These are phyloP conservation scores for Aphanomyces stellatus DNA, from an alignment of 352 stramenopile species.

Conservation along the genomic window DNA sequence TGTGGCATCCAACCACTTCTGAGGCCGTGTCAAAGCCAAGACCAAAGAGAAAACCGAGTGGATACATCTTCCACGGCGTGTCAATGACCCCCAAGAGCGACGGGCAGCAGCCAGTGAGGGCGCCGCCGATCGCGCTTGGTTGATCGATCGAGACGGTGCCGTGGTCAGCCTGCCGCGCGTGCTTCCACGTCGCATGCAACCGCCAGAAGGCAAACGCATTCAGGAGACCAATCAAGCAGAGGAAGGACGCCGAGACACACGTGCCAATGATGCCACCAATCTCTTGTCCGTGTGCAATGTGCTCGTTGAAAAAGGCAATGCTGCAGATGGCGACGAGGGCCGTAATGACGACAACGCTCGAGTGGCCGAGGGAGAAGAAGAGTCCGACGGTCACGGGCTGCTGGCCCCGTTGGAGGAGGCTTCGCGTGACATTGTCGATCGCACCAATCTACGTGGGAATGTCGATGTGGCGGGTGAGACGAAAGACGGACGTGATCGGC, in stretches of 20 bases:
- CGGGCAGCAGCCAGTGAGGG: slow-evolving; percentile 16
- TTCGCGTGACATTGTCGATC: slow-evolving; percentile 24
- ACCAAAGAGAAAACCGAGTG: slow-evolving; percentile 20
- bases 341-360: slow-evolving; percentile 18
- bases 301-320: background rate
- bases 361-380: slow-evolving; percentile 21
- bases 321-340: background rate
- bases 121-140: background rate
- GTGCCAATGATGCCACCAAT: slow-evolving; percentile 14
- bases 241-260: slow-evolving; percentile 9
- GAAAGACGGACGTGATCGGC: slow-evolving; percentile 14
- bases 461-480: background rate
- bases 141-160: background rate
- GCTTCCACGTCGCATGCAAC: too few relatives aligned
- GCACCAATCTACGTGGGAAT: slow-evolving; percentile 14
- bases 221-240: slow-evolving; percentile 15
- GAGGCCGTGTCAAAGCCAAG: slow-evolving; percentile 21
- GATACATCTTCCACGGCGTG: slow-evolving; percentile 21
- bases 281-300: background rate
- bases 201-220: background rate
- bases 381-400: slow-evolving; percentile 16
- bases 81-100: slow-evolving; percentile 16
- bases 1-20: slow-evolving; percentile 19
- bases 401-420: slow-evolving; percentile 3
- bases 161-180: background rate